Conservation (phyloP, 768 basidiomycete species). For the Tricholoma sp. region DNA sequence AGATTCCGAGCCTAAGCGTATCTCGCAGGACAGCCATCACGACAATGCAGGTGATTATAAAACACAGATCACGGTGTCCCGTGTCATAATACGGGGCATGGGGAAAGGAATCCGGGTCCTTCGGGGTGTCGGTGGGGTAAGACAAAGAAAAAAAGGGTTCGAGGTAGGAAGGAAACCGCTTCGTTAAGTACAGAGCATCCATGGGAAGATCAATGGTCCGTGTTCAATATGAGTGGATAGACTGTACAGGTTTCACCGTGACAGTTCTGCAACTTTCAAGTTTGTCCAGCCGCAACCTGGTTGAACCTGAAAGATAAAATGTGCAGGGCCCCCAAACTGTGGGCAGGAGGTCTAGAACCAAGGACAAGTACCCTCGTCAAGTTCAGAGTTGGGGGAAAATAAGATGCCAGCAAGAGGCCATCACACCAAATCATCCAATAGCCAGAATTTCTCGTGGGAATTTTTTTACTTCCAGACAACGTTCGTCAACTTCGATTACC, state of each 20-base stretch:
- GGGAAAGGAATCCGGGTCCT: constrained; percentile 65
- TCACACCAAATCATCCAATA: neutral
- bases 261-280: neutral
- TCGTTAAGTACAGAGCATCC: constrained; percentile 11
- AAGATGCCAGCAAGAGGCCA: constrained; percentile 7
- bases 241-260: neutral
- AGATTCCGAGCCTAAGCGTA: constrained; percentile 60
- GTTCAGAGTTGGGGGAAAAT: neutral
- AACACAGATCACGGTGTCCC: constrained; percentile 72
- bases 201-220: constrained; percentile 7
- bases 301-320: neutral
- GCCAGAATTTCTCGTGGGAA: constrained; percentile 16
- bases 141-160: constrained; percentile 72
- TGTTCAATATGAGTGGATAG: neutral
- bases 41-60: constrained; percentile 77
- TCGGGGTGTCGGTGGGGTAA: constrained; percentile 54
- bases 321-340: neutral
- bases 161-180: constrained; percentile 49
- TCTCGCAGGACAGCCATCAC: constrained; percentile 88
- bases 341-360: neutral
- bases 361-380: neutral
- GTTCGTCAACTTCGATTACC: constrained; percentile 8
- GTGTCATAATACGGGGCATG: constrained; percentile 64
- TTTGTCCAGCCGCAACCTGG: neutral
- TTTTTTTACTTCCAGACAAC: constrained; percentile 3